A percentile compares a stretch with the other conserved stretches of the same genome.
These are phyloP conservation scores for Globisporangium canariense DNA, from an alignment of 352 stramenopile genomes.

Conservation along the genomic window DNA sequence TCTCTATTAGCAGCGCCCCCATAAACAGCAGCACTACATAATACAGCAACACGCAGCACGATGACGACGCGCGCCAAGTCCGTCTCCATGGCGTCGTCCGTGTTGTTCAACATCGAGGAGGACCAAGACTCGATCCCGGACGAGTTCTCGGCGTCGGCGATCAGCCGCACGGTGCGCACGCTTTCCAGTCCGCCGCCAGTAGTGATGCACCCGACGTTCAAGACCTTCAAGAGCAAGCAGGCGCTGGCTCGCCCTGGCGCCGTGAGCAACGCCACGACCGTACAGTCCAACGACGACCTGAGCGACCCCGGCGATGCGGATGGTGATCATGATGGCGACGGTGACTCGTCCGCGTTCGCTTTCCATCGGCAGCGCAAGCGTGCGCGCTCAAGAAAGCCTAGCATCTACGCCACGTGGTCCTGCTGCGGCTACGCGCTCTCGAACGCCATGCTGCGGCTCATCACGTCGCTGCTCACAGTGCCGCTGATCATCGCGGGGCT, in stretches of 20 bases:
- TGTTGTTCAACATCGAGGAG: constrained; percentile 45
- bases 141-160: constrained; percentile 12
- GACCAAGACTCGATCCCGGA: constrained; percentile 24
- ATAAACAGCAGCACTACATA: neutral
- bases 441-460: constrained; percentile 31
- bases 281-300: constrained; percentile 21
- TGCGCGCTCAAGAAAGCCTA: constrained; percentile 34
- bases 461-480: constrained; percentile 26
- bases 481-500: constrained; percentile 31
- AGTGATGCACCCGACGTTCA: constrained; percentile 2
- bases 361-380: constrained; percentile 20
- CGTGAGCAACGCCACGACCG: constrained; percentile 20
- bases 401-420: constrained; percentile 35
- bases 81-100: constrained; percentile 21
- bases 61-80: constrained; percentile 23
- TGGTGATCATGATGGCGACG: constrained; percentile 13
- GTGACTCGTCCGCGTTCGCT: constrained; percentile 6
- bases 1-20: neutral
- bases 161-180: constrained; percentile 20
- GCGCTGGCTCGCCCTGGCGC: constrained; percentile 23
- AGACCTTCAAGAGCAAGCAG: constrained; percentile 4
- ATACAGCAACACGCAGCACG: no score
- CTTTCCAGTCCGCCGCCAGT: constrained; percentile 13
- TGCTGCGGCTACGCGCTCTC: constrained; percentile 36
- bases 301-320: constrained; percentile 14